A percentile compares a stretch with the other conserved stretches of the same genome.
Evolutionary conservation across 139 green algal genomes (phyloP).

Genomic region (Dunaliella primolecta): DNA sequence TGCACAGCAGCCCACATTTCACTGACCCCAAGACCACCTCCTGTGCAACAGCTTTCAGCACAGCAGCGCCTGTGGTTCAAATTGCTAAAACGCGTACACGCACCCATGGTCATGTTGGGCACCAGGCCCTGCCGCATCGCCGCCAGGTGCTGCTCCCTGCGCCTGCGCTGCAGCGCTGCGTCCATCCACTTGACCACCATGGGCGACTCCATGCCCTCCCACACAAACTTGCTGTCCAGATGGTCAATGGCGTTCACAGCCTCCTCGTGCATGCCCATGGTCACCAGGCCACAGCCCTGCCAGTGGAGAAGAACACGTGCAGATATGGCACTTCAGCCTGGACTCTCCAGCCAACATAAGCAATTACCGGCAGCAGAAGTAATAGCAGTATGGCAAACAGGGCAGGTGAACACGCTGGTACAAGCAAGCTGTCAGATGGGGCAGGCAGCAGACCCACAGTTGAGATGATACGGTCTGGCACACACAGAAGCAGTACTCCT

Average conservation of each 20-base stretch:
- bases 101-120: conserved; percentile 16
- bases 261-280: conserved; percentile 49
- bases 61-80: no score
- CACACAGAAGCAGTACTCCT: no score
- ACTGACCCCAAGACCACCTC: no score
- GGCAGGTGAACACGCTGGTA: no score
- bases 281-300: conserved; percentile 59
- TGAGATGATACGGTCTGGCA: no score
- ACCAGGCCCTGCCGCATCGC: conserved; percentile 45
- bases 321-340: neutral
- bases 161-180: conserved; percentile 45
- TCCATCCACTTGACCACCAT: conserved; percentile 74
- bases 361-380: no score
- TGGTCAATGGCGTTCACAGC: conserved; percentile 45
- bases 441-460: no score
- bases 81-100: neutral
- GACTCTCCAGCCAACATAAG: no score
- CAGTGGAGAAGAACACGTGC: neutral
- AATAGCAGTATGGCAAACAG: neutral
- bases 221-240: conserved; percentile 41
- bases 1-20: no score
- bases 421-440: no score
- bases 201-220: conserved; percentile 55
- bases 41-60: no score
- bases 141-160: conserved; percentile 53